Evolutionary conservation across 2,329 filamentous ascomycete genomes (phyloP).

Genomic region (Graphilbum ipis-grandicollis): DNA sequence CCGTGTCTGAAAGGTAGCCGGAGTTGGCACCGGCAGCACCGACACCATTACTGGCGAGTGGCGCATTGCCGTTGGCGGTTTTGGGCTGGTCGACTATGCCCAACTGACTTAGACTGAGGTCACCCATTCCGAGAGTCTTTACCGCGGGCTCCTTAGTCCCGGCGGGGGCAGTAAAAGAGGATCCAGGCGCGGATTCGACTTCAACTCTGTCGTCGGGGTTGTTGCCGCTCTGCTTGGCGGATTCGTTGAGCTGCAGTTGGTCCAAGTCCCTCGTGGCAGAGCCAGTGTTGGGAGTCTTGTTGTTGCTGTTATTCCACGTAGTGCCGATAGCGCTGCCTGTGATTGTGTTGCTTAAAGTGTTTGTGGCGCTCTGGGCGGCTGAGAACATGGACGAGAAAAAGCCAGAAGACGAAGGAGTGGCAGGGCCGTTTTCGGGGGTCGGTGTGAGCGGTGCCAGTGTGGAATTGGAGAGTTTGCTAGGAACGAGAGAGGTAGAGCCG

Average conservation of each 20-base stretch:
- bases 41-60: too few species aligned
- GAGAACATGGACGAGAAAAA: constrained; percentile 94
- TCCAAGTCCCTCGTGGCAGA: constrained; percentile 1
- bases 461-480: constrained; percentile 76
- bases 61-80: constrained; percentile 8
- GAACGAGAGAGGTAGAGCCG: constrained; percentile 38
- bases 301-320: constrained; percentile 25
- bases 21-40: too few species aligned
- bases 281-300: constrained; percentile 13
- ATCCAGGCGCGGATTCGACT: constrained; percentile 20
- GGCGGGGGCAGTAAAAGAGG: constrained; percentile 16
- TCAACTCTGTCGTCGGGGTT: constrained; percentile 20
- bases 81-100: constrained; percentile 52
- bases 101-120: constrained; percentile 76
- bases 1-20: too few species aligned
- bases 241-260: constrained; percentile 15
- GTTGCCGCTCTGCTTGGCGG: background rate
- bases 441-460: constrained; percentile 59
- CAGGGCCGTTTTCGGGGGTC: constrained; percentile 47
- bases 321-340: constrained; percentile 40
- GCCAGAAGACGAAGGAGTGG: constrained; percentile 36
- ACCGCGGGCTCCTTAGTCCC: constrained; percentile 56
- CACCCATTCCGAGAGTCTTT: constrained; percentile 75
- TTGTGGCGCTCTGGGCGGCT: constrained; percentile 83
- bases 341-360: constrained; percentile 55